Percentiles rank a stretch among this genome's conserved stretches.
These are phyloP conservation scores for Epichloe brachyelytri DNA, from an alignment of 2,329 filamentous ascomycete genomes.

Conservation along the genomic window DNA sequence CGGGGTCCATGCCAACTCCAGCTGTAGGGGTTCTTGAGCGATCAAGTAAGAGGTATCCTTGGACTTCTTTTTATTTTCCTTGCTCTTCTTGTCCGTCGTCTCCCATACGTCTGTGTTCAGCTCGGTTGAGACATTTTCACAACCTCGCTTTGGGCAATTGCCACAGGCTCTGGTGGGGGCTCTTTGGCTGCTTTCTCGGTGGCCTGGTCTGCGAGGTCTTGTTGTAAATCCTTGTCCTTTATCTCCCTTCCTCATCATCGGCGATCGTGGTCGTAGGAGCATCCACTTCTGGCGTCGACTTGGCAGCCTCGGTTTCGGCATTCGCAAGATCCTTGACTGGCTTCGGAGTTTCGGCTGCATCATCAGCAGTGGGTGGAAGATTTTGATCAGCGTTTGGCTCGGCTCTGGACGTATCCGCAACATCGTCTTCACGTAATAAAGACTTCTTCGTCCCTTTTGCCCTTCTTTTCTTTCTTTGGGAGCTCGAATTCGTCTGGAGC, in stretches of 20 bases:
- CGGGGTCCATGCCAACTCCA: not conserved
- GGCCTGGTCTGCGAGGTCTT: not conserved
- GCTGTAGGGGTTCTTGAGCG: not conserved
- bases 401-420: not conserved
- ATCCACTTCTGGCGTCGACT: not conserved
- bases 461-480: conserved; percentile 10
- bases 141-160: not conserved
- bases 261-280: not conserved
- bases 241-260: not conserved
- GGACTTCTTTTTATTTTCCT: conserved; percentile 9
- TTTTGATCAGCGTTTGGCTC: not conserved
- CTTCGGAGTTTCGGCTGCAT: not conserved
- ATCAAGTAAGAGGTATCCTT: not conserved
- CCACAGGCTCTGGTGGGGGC: not conserved
- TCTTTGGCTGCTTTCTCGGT: not conserved
- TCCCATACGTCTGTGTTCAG: not conserved
- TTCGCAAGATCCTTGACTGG: not conserved
- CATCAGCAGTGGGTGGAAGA: not conserved
- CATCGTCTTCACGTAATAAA: conserved; percentile 2
- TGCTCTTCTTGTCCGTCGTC: conserved; percentile 8
- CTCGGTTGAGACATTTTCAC: not conserved
- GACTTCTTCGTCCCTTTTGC: conserved; percentile 10
- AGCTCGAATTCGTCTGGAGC: conserved; percentile 5
- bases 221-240: not conserved
- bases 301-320: not conserved